Conservation (phyloP, 108 stramenopile species). For the Skeletonema grethae region DNA sequence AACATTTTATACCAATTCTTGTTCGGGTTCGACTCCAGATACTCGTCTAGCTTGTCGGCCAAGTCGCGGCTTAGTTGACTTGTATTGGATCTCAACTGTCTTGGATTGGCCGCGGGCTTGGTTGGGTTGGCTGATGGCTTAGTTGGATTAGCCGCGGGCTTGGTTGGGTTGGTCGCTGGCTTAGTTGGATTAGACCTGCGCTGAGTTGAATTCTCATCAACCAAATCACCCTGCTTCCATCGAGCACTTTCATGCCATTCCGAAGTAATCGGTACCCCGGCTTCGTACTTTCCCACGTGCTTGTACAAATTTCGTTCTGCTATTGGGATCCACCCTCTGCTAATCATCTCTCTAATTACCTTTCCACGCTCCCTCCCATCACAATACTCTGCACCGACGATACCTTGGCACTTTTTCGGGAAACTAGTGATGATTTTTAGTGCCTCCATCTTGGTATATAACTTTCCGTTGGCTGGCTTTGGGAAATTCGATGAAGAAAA, state of each 20-base stretch:
- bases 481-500: neutral
- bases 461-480: slow-evolving; percentile 7
- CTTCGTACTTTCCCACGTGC: neutral
- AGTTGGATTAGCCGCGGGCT: no score
- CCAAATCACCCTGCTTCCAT: neutral
- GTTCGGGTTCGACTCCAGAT: neutral
- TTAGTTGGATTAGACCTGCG: neutral
- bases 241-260: neutral
- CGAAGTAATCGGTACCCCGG: neutral
- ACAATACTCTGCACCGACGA: neutral
- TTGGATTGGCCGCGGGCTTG: neutral
- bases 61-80: neutral
- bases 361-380: slow-evolving; percentile 4
- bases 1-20: neutral
- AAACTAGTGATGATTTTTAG: slow-evolving; percentile 2
- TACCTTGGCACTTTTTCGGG: neutral
- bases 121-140: neutral
- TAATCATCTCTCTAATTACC: neutral
- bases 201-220: neutral
- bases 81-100: neutral
- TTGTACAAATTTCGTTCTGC: slow-evolving; percentile 12
- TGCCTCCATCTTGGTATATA: slow-evolving; percentile 11
- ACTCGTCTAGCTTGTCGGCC: neutral
- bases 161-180: neutral
- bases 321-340: neutral